These are phyloP conservation scores for Plasmodium chabaudi DNA, from an alignment of 169 alveolate species.

Conservation along the genomic window DNA sequence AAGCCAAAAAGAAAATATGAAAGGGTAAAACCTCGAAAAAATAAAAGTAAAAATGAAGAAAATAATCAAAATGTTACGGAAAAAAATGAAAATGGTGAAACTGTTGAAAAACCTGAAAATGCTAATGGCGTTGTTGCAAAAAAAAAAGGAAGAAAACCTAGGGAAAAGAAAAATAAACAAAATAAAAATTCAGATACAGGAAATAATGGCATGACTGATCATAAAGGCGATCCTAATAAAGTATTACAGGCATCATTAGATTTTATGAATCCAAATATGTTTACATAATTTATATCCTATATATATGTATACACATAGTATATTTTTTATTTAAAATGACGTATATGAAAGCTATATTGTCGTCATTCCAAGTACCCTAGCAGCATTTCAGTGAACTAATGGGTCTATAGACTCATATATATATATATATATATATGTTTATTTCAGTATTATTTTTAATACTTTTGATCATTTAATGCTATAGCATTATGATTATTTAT, in stretches of 20 bases:
- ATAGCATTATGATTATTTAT: no score
- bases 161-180: conserved; percentile 20
- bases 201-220: conserved; percentile 14
- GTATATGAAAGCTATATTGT: no score
- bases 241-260: conserved; percentile 42
- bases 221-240: conserved; percentile 29
- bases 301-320: no score
- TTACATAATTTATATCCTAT: conserved; percentile 19
- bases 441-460: no score
- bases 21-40: conserved; percentile 57
- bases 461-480: no score
- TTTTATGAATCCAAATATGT: conserved; percentile 64
- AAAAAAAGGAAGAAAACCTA: conserved; percentile 26
- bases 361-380: no score
- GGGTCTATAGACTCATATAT: no score
- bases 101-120: background rate
- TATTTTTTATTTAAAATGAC: no score
- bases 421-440: no score
- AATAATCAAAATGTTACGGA: background rate
- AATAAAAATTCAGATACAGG: conserved; percentile 17
- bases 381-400: no score
- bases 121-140: background rate
- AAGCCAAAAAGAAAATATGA: conserved; percentile 75
- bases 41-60: conserved; percentile 3
- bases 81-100: background rate